phyloP scores from a whole-genome alignment of 2,329 filamentous ascomycete genomes.

The Pseudogymnoascus sp. region DNA sequence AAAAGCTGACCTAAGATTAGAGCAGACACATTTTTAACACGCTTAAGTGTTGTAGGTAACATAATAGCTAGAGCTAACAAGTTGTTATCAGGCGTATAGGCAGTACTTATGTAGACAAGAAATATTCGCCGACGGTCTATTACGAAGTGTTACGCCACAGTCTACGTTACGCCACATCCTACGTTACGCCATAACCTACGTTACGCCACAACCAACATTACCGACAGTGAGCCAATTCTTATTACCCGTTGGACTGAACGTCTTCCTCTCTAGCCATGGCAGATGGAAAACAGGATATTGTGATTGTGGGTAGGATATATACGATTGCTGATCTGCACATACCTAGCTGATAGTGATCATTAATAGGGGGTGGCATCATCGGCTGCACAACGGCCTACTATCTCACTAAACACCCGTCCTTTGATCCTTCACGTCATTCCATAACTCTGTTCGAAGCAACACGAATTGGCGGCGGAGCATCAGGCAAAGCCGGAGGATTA shows the following conservation, averaged over 20 bases:
- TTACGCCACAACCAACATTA: background rate
- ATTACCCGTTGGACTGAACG: background rate
- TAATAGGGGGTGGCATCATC: constrained; percentile 72
- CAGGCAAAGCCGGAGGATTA: constrained; percentile 88
- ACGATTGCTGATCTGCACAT: background rate
- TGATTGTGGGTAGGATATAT: constrained; percentile 11
- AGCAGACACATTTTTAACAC: too few species aligned
- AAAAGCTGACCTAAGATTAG: too few species aligned
- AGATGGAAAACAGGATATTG: constrained; percentile 8
- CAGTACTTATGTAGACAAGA: too few species aligned
- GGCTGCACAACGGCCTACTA: constrained; percentile 89
- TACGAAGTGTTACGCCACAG: background rate
- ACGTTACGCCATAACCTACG: background rate
- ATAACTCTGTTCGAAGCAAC: constrained; percentile 85
- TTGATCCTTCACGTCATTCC: constrained; percentile 64
- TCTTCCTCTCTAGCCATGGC: background rate
- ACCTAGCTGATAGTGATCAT: background rate
- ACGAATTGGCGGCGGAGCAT: constrained; percentile 80
- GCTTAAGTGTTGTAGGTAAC: too few species aligned
- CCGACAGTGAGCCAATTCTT: background rate
- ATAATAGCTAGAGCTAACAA: too few species aligned
- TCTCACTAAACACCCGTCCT: constrained; percentile 76
- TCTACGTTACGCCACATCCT: background rate
- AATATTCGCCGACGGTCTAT: too few species aligned
- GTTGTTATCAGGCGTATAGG: too few species aligned